Conservation (phyloP, 2,329 filamentous ascomycete genomes). For the Metarhizium robertsii region DNA sequence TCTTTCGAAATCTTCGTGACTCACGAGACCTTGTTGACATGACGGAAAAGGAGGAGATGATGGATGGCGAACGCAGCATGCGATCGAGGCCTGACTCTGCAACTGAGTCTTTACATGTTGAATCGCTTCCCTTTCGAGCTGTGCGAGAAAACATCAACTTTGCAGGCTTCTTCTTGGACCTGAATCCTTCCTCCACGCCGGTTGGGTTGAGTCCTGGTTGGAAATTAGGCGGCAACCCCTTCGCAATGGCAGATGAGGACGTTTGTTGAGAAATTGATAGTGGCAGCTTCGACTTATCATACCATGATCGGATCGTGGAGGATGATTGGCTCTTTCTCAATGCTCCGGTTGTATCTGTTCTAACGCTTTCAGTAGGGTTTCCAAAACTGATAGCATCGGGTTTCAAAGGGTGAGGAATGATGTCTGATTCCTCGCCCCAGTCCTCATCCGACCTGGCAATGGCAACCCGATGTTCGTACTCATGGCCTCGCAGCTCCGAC, state of each 20-base stretch:
- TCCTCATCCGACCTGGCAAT: constrained; percentile 11
- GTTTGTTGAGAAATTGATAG: constrained; percentile 51
- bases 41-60: constrained; percentile 27
- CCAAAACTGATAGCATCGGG: constrained; percentile 7
- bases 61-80: constrained; percentile 32
- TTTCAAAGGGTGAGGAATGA: constrained; percentile 26
- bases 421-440: constrained; percentile 39
- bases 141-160: constrained; percentile 37
- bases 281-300: constrained; percentile 46
- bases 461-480: constrained; percentile 14
- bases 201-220: constrained; percentile 34
- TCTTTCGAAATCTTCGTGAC: constrained; percentile 21
- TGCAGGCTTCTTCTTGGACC: constrained; percentile 33
- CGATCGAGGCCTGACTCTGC: constrained; percentile 26
- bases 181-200: constrained; percentile 19
- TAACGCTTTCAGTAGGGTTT: constrained; percentile 11
- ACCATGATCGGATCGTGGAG: constrained; percentile 47
- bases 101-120: background rate
- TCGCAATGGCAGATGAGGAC: constrained; percentile 48
- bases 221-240: constrained; percentile 40
- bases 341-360: constrained; percentile 31
- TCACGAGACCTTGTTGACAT: constrained; percentile 14
- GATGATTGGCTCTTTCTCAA: constrained; percentile 40
- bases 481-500: constrained; percentile 1
- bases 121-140: background rate